Percentiles rank a stretch among this genome's conserved stretches.
phyloP scores from a whole-genome alignment of 148 eudicot genomes.

The Cornus florida region DNA sequence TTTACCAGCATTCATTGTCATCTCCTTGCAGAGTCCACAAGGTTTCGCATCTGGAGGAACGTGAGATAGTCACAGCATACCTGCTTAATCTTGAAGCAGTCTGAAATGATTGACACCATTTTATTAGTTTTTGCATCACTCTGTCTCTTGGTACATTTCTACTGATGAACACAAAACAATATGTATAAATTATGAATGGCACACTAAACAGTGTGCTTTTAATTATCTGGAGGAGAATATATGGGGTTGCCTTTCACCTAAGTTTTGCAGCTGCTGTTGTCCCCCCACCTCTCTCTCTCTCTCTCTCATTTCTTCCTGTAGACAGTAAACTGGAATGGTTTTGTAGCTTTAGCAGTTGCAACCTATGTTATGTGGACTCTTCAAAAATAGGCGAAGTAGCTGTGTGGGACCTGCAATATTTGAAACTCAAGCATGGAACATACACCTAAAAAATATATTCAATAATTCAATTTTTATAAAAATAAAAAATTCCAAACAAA shows the following conservation, averaged over 20 bases:
- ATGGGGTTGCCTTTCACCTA: background rate
- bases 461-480: no score
- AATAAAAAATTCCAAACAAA: no score
- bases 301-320: no score
- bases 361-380: no score
- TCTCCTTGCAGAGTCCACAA: background rate
- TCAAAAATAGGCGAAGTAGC: no score
- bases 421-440: no score
- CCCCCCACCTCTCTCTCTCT: no score
- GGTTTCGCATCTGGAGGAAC: conserved; percentile 17
- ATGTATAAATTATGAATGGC: conserved; percentile 5
- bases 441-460: no score
- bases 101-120: background rate
- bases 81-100: background rate
- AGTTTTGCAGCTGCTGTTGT: background rate
- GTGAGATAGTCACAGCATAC: background rate
- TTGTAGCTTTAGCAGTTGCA: no score
- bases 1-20: background rate
- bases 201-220: background rate
- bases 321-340: no score
- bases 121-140: background rate
- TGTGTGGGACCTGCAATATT: no score
- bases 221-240: background rate
- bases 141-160: background rate
- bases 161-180: background rate